phyloP scores from a whole-genome alignment of 2,329 filamentous ascomycete genomes.

The Nannizziopsis arthrosporioides region DNA sequence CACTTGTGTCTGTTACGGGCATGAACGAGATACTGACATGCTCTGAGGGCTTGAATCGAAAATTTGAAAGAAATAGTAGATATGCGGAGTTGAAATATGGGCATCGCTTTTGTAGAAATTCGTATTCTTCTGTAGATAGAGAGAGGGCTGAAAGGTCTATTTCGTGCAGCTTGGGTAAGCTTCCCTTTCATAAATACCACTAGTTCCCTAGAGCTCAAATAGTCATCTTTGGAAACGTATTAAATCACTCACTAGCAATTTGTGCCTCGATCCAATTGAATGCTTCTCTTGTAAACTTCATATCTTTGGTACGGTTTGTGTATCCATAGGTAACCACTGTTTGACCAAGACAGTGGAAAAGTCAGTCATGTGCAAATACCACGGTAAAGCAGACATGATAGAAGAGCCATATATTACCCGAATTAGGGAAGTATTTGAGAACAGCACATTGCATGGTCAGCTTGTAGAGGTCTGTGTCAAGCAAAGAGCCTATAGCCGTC shows the following conservation, averaged over 20 bases:
- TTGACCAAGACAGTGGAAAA: neutral
- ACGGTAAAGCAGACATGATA: neutral
- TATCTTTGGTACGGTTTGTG: constrained; percentile 88
- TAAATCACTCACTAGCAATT: constrained; percentile 53
- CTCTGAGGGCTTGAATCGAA: constrained; percentile 67
- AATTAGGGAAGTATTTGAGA: constrained; percentile 76
- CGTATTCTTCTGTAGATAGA: constrained; percentile 65
- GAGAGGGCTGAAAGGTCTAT: constrained; percentile 70
- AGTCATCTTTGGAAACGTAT: no score
- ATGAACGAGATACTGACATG: constrained; percentile 63
- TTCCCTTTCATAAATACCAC: neutral
- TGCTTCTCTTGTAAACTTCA: constrained; percentile 73
- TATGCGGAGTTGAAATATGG: constrained; percentile 68
- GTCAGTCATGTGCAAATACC: neutral
- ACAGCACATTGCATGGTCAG: constrained; percentile 98
- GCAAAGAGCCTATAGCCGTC: constrained; percentile 68
- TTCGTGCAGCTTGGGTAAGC: neutral
- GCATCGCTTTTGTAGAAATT: constrained; percentile 67
- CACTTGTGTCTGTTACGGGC: constrained; percentile 44
- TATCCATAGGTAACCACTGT: constrained; percentile 78
- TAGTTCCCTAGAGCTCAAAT: no score
- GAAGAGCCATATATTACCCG: constrained; percentile 23
- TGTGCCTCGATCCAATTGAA: constrained; percentile 78
- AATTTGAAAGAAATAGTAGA: constrained; percentile 67
- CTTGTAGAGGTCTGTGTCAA: constrained; percentile 86